Percentiles rank a stretch among this genome's conserved stretches.
These are phyloP conservation scores for Leccinum disarticulatum DNA, from an alignment of 768 basidiomycete genomes.

Conservation along the genomic window DNA sequence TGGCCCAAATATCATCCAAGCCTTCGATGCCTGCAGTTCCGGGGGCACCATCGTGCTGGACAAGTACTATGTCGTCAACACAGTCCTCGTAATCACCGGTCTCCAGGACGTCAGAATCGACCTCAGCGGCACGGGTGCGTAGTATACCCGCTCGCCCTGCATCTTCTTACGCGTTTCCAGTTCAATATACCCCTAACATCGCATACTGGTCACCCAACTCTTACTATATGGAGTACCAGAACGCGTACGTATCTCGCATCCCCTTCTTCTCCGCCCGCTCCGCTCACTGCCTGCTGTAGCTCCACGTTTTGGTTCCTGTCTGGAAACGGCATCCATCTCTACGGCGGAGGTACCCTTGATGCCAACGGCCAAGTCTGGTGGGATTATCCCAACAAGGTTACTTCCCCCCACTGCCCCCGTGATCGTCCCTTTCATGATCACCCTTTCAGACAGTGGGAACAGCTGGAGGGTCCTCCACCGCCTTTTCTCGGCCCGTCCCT, in stretches of 20 bases:
- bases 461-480: slow-evolving; percentile 42
- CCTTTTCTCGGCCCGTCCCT: slow-evolving; percentile 45
- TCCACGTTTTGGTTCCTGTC: slow-evolving; percentile 43
- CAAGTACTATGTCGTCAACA: slow-evolving; percentile 38
- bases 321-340: slow-evolving; percentile 36
- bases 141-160: neutral
- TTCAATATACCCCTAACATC: slow-evolving; percentile 41
- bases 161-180: slow-evolving; percentile 11
- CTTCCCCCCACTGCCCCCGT: slow-evolving; percentile 7
- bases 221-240: slow-evolving; percentile 43
- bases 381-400: slow-evolving; percentile 30
- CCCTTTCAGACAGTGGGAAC: slow-evolving; percentile 35
- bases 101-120: slow-evolving; percentile 40
- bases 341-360: slow-evolving; percentile 46
- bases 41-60: slow-evolving; percentile 34
- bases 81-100: slow-evolving; percentile 38
- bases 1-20: too few species aligned
- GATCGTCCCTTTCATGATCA: neutral
- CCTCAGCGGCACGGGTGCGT: slow-evolving; percentile 37
- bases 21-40: slow-evolving; percentile 27
- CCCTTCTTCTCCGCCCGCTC: neutral
- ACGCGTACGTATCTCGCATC: slow-evolving; percentile 31
- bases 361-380: slow-evolving; percentile 48
- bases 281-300: slow-evolving; percentile 14
- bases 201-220: slow-evolving; percentile 41